Base-by-base conservation (phyloP, 2,329 filamentous ascomycete genomes). In the Sporothrix protearum region DNA sequence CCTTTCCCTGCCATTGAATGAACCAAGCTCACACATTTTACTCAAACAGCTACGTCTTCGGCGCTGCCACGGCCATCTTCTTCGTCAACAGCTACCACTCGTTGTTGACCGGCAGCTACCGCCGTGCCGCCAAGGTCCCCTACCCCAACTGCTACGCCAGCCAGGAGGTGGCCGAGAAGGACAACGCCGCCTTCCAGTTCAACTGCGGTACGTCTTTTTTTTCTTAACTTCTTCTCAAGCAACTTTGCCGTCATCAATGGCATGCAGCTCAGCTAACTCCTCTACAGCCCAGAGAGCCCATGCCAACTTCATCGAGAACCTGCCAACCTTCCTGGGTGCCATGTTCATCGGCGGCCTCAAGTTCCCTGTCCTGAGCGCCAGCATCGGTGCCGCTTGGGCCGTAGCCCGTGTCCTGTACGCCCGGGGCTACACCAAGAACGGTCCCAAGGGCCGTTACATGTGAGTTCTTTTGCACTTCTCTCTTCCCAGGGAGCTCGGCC, bases 251-350 rank as follows among this genome's bases (percentile, higher is more conserved):
- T 12, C 19, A 3, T 36, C n/a, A 6, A 14, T 45, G 36, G 36
- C 36, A 25, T 10, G 6, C 16, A 36, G 7, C 53, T 7, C 49
- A 66, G 9, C 28, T 71, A 7, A n/a, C 33, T 39, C 66, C n/a
- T n/a, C 33, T 1, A 4, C 47, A 86, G 84, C 86, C 69, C 88
- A 90, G 77, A 86, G 87, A 64, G 85, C 87, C 10, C 89, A 91
- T 78, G 80, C 82, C 76, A 90, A 91, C 82, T 91, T 84, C 80
- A 83, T 83, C 74, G 89, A 91, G 82, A 89, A 87, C 80, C 81
- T 87, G 47, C 80, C 84, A 9, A 81, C 86, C 3, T 82, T 86
- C 77, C 76, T 90, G 12, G 82, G 80, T 28, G 80, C 83, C 30
- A 80, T 90, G 12, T 78, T 89, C 73, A 82, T 91, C 75, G 80